A percentile compares a stretch with the other conserved stretches of the same genome.
These are phyloP conservation scores for Moringa oleifera DNA, from an alignment of 345 rosid genomes.

Conservation along the genomic window DNA sequence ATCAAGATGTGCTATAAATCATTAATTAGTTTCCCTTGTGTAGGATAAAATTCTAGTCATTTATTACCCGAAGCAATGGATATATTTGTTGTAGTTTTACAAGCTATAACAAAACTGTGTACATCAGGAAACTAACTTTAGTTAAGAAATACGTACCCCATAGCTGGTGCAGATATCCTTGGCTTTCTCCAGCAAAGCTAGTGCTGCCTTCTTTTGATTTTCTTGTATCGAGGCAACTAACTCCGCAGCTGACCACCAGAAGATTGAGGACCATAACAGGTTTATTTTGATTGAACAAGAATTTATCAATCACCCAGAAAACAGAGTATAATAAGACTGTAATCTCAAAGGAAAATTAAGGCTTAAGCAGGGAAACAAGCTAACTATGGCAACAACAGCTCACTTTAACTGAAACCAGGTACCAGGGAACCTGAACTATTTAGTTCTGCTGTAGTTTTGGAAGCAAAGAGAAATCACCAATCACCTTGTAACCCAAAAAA, in stretches of 20 bases:
- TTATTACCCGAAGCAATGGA: too few species aligned
- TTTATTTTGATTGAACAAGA: neutral
- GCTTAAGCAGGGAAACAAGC: neutral
- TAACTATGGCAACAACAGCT: too few species aligned
- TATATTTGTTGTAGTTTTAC: neutral
- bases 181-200: constrained; percentile 36
- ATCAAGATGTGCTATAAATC: too few species aligned
- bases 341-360: too few species aligned
- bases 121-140: too few species aligned
- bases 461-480: neutral
- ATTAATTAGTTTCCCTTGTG: too few species aligned
- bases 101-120: neutral
- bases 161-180: constrained; percentile 37
- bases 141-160: constrained; percentile 35
- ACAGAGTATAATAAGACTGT: too few species aligned
- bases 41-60: neutral
- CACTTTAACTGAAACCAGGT: too few species aligned
- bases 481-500: neutral
- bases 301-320: too few species aligned
- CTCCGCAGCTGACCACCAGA: constrained; percentile 39
- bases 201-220: constrained; percentile 37
- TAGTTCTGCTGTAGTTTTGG: too few species aligned
- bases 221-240: constrained; percentile 42
- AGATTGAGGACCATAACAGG: neutral
- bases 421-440: too few species aligned